Percentiles rank a stretch among this genome's conserved stretches.
These are phyloP conservation scores for Erodium moschatum DNA, from an alignment of 441 rosid genomes.

Conservation along the genomic window DNA sequence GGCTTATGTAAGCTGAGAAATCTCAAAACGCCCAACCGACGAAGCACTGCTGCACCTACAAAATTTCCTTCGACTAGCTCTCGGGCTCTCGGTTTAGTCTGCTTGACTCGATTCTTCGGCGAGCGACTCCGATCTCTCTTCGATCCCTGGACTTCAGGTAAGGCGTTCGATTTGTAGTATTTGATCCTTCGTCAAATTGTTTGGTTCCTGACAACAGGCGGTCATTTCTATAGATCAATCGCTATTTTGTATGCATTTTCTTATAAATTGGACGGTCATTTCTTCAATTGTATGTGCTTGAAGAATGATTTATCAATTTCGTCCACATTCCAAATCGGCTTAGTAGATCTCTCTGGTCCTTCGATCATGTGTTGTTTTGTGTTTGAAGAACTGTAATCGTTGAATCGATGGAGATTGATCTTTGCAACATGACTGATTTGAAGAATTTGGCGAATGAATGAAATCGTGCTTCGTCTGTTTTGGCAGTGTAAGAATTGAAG, in stretches of 20 bases:
- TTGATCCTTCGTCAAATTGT: neutral
- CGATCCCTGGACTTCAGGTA: conserved; percentile 8
- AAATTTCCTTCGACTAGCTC: neutral
- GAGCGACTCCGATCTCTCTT: neutral
- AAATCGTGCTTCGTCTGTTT: neutral
- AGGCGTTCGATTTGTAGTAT: neutral
- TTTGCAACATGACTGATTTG: neutral
- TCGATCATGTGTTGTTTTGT: neutral
- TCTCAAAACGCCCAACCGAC: neutral
- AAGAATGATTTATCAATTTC: neutral
- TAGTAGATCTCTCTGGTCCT: neutral
- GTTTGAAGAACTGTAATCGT: neutral
- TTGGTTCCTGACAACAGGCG: neutral
- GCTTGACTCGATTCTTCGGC: neutral
- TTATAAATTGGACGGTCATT: neutral
- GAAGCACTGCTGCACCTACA: neutral
- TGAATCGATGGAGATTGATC: neutral
- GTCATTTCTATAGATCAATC: neutral
- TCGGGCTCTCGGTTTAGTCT: conserved; percentile 3
- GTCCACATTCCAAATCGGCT: neutral
- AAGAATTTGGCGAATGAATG: neutral
- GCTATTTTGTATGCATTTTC: neutral
- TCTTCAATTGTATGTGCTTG: neutral
- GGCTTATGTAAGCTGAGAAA: neutral
- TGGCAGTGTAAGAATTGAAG: neutral